These are phyloP conservation scores for Thalassiosira exigua DNA, from an alignment of 352 stramenopile species.

Conservation along the genomic window DNA sequence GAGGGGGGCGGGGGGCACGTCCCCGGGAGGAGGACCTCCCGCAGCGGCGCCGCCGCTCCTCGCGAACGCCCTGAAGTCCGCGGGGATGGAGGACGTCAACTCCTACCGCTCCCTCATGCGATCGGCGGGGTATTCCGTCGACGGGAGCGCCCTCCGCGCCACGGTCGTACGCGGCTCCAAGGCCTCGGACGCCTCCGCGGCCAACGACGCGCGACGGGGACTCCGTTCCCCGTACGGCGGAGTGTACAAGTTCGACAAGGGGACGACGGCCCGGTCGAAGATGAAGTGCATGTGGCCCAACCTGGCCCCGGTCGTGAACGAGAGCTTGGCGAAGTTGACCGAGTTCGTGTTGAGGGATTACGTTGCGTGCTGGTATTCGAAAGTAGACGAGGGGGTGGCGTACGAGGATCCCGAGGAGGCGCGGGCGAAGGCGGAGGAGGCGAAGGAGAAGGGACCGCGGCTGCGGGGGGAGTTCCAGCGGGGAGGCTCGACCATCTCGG, in stretches of 20 bases:
- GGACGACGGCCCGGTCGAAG: constrained; percentile 32
- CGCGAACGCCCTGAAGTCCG: background rate
- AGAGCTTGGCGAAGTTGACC: constrained; percentile 73
- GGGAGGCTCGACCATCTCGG: background rate
- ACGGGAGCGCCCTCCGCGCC: constrained; percentile 51
- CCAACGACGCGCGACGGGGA: constrained; percentile 30
- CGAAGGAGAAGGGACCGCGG: background rate
- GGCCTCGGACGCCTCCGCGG: constrained; percentile 9
- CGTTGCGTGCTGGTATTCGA: constrained; percentile 63
- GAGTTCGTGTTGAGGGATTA: constrained; percentile 83
- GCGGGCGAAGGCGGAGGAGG: background rate
- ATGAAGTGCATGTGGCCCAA: constrained; percentile 77
- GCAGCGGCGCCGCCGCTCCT: background rate
- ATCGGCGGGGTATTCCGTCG: constrained; percentile 72
- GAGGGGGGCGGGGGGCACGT: background rate
- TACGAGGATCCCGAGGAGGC: constrained; percentile 28
- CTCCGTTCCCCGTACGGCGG: constrained; percentile 13
- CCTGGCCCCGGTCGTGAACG: constrained; percentile 62
- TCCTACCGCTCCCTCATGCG: constrained; percentile 71
- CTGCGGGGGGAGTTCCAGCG: background rate
- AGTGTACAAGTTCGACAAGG: constrained; percentile 60
- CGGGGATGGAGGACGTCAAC: constrained; percentile 50
- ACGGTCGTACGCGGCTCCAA: constrained; percentile 65
- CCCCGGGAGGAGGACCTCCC: background rate
- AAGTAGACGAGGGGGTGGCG: constrained; percentile 51